Percentiles rank a stretch among this genome's conserved stretches.
Evolutionary conservation across 2,329 filamentous ascomycete species (phyloP).

Genomic region (Cadophora malorum): DNA sequence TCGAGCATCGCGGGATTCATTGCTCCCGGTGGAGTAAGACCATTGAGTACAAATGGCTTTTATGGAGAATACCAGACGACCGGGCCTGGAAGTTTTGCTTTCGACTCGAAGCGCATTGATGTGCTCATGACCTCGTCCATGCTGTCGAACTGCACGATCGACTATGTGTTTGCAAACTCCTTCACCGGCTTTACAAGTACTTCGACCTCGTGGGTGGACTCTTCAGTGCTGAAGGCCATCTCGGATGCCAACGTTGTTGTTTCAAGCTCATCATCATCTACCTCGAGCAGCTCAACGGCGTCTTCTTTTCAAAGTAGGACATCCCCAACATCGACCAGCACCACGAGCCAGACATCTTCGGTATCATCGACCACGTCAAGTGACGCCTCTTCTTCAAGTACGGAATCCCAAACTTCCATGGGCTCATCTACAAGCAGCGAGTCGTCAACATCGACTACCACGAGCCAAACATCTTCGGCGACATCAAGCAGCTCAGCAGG

Average conservation of each 20-base stretch:
- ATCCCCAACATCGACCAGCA: neutral
- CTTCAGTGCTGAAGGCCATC: conserved; percentile 45
- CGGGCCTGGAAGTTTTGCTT: conserved; percentile 50
- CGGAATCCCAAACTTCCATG: neutral
- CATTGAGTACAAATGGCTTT: conserved; percentile 49
- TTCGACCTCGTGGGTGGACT: conserved; percentile 49
- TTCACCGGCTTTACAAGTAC: conserved; percentile 46
- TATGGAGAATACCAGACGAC: conserved; percentile 46
- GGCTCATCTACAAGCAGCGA: too few relatives aligned
- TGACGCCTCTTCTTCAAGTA: conserved; percentile 16
- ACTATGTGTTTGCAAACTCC: conserved; percentile 45
- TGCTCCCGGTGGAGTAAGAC: conserved; percentile 47
- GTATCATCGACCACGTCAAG: conserved; percentile 15
- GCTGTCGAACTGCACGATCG: conserved; percentile 40
- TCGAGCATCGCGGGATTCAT: conserved; percentile 49
- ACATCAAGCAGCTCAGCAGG: too few relatives aligned
- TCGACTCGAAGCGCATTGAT: conserved; percentile 46
- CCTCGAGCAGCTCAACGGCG: conserved; percentile 19
- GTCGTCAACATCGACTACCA: too few relatives aligned
- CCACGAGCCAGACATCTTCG: too few relatives aligned
- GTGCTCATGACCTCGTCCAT: conserved; percentile 45
- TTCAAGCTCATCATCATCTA: conserved; percentile 27
- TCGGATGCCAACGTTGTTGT: conserved; percentile 40
- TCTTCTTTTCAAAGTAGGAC: conserved; percentile 8
- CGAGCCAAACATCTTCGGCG: too few relatives aligned